Evolutionary conservation across 371 early-diverging fungal species (phyloP), one percentile per base, ranked within the genome.

Genomic region (Phascolomyces articulosus): DNA sequence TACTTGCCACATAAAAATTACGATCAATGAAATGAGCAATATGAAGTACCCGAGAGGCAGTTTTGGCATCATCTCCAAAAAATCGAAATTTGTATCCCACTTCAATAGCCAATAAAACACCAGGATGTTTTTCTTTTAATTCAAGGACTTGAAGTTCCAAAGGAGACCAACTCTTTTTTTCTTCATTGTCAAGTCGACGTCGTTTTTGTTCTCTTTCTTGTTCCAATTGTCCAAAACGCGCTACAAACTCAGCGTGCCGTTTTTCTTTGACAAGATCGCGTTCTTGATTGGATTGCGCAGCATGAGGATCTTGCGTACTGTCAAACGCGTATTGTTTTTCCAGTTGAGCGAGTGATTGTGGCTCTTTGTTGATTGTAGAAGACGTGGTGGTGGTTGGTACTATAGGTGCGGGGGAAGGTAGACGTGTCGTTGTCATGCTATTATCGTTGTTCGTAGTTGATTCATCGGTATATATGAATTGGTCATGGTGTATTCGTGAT

Each of bases 41-140:
- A 47, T 89, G 85, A 9, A 95, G 86, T 27, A 86, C 81, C 11
- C 78, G 79, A 16, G 93, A 86, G 0, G 90, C 93, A 28, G 87
- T 82, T 72, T 80, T 73, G 2, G 91, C 89, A 72, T 91, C 91
- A 20, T 85, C 83, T 16, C 88, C 94, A 79, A 95, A 95, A 60
- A 95, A 93, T 16, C 91, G 80, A 73, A 77, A 95, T 73, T 93
- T 94, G 84, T 96, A 95, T 16, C 96, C 96, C 0, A 95, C 95
- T 72, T 96, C 96, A 11, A 96, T 88, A 0, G 88, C 82, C 13
- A 96, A 84, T 16, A 96, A 62, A 20, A 86, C 84, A 58, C 85
- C 91, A 0, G 91, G 90, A 68, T 94, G 70, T 59, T 83, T 71
- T 13, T 76, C 73, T 70, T 91, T 93, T 48, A 93, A 73, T 21